phyloP scores from a whole-genome alignment of 208 protist species.

The Trypanosoma conorhini region DNA sequence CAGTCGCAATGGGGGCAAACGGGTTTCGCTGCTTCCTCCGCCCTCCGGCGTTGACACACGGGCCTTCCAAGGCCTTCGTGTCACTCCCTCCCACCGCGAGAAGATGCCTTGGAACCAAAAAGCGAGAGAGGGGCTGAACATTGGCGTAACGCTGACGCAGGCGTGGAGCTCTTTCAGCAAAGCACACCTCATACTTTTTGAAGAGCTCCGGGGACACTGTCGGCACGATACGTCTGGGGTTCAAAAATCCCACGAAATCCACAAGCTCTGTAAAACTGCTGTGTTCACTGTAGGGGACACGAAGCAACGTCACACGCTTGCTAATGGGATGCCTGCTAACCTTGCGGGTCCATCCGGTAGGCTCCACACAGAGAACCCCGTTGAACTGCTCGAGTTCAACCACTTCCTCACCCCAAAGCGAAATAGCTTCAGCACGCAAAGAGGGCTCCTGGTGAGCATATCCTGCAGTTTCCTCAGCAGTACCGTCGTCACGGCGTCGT shows the following conservation, averaged over 20 bases:
- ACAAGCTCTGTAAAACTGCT: constrained; percentile 82
- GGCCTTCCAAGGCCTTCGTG: background rate
- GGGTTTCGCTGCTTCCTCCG: constrained; percentile 24
- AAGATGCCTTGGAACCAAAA: constrained; percentile 32
- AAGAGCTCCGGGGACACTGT: constrained; percentile 80
- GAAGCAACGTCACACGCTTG: constrained; percentile 36
- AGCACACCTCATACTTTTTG: constrained; percentile 59
- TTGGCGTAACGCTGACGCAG: constrained; percentile 48
- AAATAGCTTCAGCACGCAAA: constrained; percentile 6
- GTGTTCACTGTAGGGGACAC: constrained; percentile 90
- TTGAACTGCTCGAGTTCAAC: constrained; percentile 56
- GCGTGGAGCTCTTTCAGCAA: constrained; percentile 65
- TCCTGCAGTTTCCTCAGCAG: background rate
- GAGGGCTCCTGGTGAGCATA: background rate
- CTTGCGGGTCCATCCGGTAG: constrained; percentile 80
- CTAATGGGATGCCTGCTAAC: constrained; percentile 25
- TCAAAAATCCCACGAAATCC: constrained; percentile 73
- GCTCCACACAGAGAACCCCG: constrained; percentile 67
- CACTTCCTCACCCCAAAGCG: constrained; percentile 39
- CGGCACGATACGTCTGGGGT: constrained; percentile 64
- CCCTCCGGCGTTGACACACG: background rate
- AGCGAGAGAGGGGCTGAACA: constrained; percentile 67
- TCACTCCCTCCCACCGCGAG: background rate
- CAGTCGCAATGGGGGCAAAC: constrained; percentile 4
- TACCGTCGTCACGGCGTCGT: background rate